Conservation (phyloP, 805 yeast genomes). For the Clavispora phyllophila region DNA sequence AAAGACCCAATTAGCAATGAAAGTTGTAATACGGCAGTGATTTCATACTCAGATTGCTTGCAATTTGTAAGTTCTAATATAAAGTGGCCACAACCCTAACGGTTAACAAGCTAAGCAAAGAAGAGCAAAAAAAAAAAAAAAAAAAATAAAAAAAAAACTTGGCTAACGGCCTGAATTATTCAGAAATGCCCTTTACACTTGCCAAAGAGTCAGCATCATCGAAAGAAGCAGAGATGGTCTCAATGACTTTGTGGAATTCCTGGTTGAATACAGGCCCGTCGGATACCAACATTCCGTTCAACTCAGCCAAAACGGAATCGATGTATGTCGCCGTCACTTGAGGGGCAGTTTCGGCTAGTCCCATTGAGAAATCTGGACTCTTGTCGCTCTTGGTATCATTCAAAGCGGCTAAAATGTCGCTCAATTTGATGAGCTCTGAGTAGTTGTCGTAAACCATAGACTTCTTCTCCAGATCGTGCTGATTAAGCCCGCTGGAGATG, state of each 20-base stretch:
- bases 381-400: not conserved
- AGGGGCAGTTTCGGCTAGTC: not conserved
- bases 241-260: slow-evolving; percentile 11
- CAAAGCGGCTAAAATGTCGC: slow-evolving; percentile 41
- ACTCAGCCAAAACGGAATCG: slow-evolving; percentile 6
- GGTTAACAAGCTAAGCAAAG: too few species aligned
- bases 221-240: slow-evolving; percentile 1
- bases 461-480: slow-evolving; percentile 58
- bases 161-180: not conserved
- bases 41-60: too few species aligned
- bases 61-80: too few species aligned
- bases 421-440: slow-evolving; percentile 65
- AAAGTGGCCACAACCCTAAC: too few species aligned
- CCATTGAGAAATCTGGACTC: not conserved
- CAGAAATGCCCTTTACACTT: slow-evolving; percentile 9
- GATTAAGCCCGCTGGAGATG: slow-evolving; percentile 39
- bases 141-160: not conserved
- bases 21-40: too few species aligned
- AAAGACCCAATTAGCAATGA: not conserved
- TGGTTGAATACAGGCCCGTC: slow-evolving; percentile 14
- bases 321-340: slow-evolving; percentile 7
- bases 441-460: slow-evolving; percentile 72
- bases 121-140: too few species aligned
- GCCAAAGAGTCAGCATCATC: slow-evolving; percentile 11
- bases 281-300: slow-evolving; percentile 5